Evolutionary conservation across 352 stramenopile genomes (phyloP).

Genomic region (Globisporangium sylvaticum): DNA sequence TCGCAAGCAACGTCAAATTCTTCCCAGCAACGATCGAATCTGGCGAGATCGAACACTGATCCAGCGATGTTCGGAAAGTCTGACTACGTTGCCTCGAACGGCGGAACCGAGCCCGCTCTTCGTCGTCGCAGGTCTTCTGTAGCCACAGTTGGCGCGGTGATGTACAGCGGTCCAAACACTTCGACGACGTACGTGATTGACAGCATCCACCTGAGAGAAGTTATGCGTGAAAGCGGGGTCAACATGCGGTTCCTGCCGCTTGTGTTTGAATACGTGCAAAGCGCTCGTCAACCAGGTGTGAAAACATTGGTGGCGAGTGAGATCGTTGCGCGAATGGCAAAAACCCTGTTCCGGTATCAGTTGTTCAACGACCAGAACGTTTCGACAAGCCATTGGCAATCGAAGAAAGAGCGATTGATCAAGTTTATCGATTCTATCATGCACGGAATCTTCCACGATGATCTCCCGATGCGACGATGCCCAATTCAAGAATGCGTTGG

Average conservation of each 20-base stretch:
- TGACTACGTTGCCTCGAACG: neutral
- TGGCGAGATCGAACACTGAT: constrained; percentile 16
- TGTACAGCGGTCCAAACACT: constrained; percentile 18
- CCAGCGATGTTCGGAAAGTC: neutral
- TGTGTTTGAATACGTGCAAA: constrained; percentile 42
- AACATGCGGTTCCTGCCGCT: constrained; percentile 72
- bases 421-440: constrained; percentile 71
- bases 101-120: neutral
- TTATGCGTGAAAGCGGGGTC: constrained; percentile 56
- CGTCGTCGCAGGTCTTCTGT: constrained; percentile 35
- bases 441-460: constrained; percentile 53
- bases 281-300: constrained; percentile 45
- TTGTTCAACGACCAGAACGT: constrained; percentile 48
- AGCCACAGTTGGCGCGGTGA: constrained; percentile 28
- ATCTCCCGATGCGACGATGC: constrained; percentile 24
- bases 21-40: neutral
- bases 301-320: constrained; percentile 57
- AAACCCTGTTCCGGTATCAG: constrained; percentile 65
- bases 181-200: constrained; percentile 68
- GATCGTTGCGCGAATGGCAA: constrained; percentile 68
- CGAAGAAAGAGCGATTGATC: constrained; percentile 51
- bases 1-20: neutral
- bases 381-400: constrained; percentile 44
- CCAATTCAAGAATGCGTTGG: constrained; percentile 35
- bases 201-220: constrained; percentile 50